Evolutionary conservation across 768 basidiomycete genomes (phyloP).

Genomic region (Auriscalpium vulgare): DNA sequence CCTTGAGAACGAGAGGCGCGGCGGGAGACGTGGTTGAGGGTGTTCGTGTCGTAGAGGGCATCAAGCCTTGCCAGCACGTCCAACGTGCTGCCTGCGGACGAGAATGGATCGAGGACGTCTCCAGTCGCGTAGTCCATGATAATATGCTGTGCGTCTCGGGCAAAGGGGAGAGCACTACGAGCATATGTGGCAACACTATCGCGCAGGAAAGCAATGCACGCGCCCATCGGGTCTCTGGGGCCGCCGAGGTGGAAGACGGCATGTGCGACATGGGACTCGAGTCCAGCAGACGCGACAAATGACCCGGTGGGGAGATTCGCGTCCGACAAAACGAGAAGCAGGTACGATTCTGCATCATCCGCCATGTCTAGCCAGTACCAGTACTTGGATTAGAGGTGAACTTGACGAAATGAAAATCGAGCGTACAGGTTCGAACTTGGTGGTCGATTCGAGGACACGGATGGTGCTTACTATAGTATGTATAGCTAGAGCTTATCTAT

Average conservation of each 20-base stretch:
- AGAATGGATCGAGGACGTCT: constrained; percentile 1
- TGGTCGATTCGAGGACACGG: too few relatives aligned
- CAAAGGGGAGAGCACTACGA: constrained; percentile 67
- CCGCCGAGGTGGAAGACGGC: constrained; percentile 46
- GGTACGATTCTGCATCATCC: constrained; percentile 49
- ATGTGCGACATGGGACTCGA: constrained; percentile 86
- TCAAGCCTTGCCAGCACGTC: constrained; percentile 51
- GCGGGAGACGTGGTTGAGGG: constrained; percentile 82
- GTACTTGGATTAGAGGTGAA: background rate
- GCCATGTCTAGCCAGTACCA: background rate
- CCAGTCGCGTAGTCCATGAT: constrained; percentile 17
- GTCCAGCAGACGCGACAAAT: constrained; percentile 89
- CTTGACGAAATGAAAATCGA: too few relatives aligned
- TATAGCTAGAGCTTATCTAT: too few relatives aligned
- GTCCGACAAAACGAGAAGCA: constrained; percentile 77
- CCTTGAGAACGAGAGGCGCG: constrained; percentile 90
- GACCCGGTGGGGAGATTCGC: constrained; percentile 96
- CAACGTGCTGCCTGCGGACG: constrained; percentile 25
- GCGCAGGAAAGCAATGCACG: constrained; percentile 53
- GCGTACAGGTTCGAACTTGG: too few relatives aligned
- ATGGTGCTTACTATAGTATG: too few relatives aligned
- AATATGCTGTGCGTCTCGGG: constrained; percentile 58
- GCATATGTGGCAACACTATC: constrained; percentile 77
- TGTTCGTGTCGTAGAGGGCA: constrained; percentile 73
- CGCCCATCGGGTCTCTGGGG: constrained; percentile 21